Conservation (phyloP, 305 asterid species). For the Solanum hybrid region DNA sequence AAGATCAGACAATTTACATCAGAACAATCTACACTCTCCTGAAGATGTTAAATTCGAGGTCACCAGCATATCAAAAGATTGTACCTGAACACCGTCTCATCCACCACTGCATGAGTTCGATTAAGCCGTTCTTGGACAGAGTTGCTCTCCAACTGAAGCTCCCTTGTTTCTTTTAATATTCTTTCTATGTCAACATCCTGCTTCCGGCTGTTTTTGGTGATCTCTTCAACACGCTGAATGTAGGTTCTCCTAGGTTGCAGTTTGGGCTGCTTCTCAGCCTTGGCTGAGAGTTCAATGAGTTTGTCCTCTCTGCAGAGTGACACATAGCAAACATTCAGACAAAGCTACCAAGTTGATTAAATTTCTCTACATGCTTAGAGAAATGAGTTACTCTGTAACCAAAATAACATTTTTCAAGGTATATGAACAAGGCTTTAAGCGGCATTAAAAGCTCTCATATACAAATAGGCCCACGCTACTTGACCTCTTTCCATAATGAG, state of each 20-base stretch:
- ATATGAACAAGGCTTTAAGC: background rate
- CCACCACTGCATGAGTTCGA: conserved; percentile 60
- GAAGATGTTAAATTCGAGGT: background rate
- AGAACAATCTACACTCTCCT: background rate
- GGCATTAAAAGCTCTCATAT: background rate
- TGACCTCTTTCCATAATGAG: background rate
- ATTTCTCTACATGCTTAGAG: background rate
- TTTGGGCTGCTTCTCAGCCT: conserved; percentile 49
- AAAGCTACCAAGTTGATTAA: background rate
- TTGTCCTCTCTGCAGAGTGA: conserved; percentile 44
- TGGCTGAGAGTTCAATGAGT: conserved; percentile 35
- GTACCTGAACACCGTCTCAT: conserved; percentile 67
- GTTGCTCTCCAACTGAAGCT: conserved; percentile 77
- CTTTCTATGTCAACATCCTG: conserved; percentile 61
- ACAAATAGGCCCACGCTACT: background rate
- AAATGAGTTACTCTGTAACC: background rate
- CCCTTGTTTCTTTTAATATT: conserved; percentile 70
- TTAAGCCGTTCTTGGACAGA: conserved; percentile 66
- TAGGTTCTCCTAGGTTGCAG: conserved; percentile 44
- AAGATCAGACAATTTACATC: background rate
- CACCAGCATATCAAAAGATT: background rate
- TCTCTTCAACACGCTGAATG: conserved; percentile 61
- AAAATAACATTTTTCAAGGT: background rate
- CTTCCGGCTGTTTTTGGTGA: conserved; percentile 78
- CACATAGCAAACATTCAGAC: background rate